phyloP scores from a whole-genome alignment of 306 rosid genomes.

The Malus asiatica region DNA sequence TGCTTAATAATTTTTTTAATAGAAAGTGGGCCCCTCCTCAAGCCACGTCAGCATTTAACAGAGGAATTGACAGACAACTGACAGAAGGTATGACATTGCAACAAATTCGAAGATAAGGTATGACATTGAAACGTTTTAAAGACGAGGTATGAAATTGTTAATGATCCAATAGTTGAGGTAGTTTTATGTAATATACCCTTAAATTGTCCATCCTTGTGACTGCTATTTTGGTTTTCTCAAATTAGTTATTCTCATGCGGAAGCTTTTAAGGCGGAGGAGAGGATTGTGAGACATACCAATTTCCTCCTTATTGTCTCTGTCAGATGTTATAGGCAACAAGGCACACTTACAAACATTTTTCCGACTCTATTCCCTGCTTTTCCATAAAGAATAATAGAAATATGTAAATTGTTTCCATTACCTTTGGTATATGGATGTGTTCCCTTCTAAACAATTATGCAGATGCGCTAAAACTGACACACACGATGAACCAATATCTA shows the following conservation, averaged over 20 bases:
- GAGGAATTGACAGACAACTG: no score
- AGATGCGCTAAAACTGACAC: neutral
- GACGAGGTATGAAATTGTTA: no score
- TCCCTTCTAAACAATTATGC: neutral
- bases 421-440: neutral
- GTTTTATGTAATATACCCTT: no score
- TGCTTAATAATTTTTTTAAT: no score
- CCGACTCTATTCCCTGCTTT: neutral
- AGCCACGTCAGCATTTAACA: no score
- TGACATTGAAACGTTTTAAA: no score
- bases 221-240: neutral
- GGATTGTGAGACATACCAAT: neutral
- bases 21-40: no score
- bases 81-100: no score
- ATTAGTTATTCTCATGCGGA: no score
- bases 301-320: neutral
- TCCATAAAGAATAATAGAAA: neutral
- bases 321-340: neutral
- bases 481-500: neutral
- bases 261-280: neutral
- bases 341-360: neutral
- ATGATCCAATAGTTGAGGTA: no score
- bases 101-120: no score
- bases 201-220: neutral
- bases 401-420: neutral